Percentiles rank a stretch among this genome's conserved stretches.
phyloP scores from a whole-genome alignment of 257 asterid genomes.

The Ehretia macrophylla region DNA sequence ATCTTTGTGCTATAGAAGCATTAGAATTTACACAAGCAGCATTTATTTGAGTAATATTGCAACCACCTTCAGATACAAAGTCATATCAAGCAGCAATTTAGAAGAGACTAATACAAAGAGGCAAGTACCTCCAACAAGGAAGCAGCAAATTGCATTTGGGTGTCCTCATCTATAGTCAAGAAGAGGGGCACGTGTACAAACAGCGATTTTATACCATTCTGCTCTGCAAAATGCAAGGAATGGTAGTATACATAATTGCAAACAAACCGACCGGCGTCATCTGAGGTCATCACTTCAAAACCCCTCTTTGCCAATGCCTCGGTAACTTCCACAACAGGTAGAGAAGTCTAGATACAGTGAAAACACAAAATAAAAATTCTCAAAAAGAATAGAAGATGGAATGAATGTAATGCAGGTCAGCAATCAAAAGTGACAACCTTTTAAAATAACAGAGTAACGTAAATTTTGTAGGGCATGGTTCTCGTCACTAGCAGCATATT shows the following conservation, averaged over 20 bases:
- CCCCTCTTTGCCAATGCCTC: slow-evolving; percentile 74
- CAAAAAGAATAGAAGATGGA: neutral
- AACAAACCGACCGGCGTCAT: slow-evolving; percentile 93
- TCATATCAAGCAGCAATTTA: neutral
- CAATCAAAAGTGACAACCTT: too few species aligned
- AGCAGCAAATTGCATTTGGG: slow-evolving; percentile 95
- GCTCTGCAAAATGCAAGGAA: slow-evolving; percentile 86
- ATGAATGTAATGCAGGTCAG: neutral
- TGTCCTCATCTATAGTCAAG: slow-evolving; percentile 82
- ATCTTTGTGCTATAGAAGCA: neutral
- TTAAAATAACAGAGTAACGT: too few species aligned
- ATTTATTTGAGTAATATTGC: neutral
- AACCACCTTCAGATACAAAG: slow-evolving; percentile 4
- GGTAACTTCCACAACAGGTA: slow-evolving; percentile 68
- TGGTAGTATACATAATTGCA: slow-evolving; percentile 97
- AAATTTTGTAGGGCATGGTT: too few species aligned
- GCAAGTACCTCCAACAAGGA: slow-evolving; percentile 75
- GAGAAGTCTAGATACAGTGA: slow-evolving; percentile 44
- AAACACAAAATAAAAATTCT: neutral
- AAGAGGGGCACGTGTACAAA: slow-evolving; percentile 95
- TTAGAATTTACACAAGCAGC: neutral
- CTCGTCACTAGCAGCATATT: too few species aligned
- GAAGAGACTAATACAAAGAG: slow-evolving; percentile 37
- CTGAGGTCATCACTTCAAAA: slow-evolving; percentile 71
- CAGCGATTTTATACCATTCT: slow-evolving; percentile 68